Conservation (phyloP, 2,329 filamentous ascomycete genomes). For the Paracamarosporium sp. region DNA sequence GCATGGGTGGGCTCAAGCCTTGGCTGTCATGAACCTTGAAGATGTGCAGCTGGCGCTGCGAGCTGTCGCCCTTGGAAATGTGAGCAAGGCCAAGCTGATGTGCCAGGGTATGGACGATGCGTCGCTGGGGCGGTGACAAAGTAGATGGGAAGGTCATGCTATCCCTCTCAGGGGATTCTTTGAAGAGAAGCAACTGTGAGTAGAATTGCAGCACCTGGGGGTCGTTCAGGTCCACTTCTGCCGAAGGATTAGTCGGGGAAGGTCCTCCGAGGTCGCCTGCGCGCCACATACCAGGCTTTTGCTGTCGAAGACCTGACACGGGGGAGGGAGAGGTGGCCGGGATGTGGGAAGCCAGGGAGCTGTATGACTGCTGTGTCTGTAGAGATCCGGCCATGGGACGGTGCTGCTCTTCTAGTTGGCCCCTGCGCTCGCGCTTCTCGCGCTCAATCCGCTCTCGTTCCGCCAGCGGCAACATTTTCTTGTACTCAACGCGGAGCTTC, state of each 20-base stretch:
- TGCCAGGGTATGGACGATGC: conserved; percentile 90
- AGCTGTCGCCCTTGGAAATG: conserved; percentile 84
- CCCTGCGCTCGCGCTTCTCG: conserved; percentile 94
- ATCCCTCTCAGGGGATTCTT: conserved; percentile 78
- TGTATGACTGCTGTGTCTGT: conserved; percentile 85
- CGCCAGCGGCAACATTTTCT: conserved; percentile 97
- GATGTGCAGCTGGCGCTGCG: conserved; percentile 89
- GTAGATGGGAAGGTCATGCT: conserved; percentile 83
- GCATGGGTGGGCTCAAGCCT: conserved; percentile 67
- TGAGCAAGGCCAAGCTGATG: conserved; percentile 95
- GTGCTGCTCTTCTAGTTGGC: conserved; percentile 97
- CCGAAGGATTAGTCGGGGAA: conserved; percentile 21
- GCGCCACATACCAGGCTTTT: conserved; percentile 52
- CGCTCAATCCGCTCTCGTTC: conserved; percentile 95
- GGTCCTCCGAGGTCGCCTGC: conserved; percentile 12
- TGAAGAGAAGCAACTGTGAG: conserved; percentile 88
- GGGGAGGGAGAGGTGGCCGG: conserved; percentile 71
- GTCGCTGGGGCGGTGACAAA: conserved; percentile 81
- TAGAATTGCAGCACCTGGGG: conserved; percentile 87
- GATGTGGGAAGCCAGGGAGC: conserved; percentile 73
- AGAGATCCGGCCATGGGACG: conserved; percentile 73
- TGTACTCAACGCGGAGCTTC: conserved; percentile 96
- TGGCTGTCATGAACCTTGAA: conserved; percentile 70
- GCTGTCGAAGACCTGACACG: conserved; percentile 63
- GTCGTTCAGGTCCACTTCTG: conserved; percentile 89